Evolutionary conservation across 768 basidiomycete genomes (phyloP).

Genomic region (Collybiopsis luxurians): DNA sequence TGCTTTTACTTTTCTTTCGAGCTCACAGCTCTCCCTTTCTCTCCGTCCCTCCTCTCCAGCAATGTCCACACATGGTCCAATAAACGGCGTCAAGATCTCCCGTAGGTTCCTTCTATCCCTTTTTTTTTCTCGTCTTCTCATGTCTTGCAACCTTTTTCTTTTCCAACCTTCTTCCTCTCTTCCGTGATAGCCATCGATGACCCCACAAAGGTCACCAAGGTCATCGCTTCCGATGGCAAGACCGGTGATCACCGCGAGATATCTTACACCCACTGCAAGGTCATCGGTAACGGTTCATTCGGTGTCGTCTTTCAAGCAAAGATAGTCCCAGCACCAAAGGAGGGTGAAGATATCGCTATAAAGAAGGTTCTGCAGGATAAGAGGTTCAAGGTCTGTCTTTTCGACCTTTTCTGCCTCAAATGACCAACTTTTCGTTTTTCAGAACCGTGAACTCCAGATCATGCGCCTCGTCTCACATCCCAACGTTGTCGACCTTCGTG

Average conservation of each 20-base stretch:
- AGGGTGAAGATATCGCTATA: constrained; percentile 91
- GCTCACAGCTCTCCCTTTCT: neutral
- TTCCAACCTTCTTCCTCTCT: constrained; percentile 25
- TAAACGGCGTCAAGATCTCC: constrained; percentile 86
- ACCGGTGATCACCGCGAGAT: constrained; percentile 83
- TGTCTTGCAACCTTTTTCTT: constrained; percentile 12
- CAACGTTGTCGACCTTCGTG: constrained; percentile 95
- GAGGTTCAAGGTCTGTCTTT: constrained; percentile 91
- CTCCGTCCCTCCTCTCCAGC: constrained; percentile 14
- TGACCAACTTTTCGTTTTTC: constrained; percentile 9
- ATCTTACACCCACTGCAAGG: constrained; percentile 95
- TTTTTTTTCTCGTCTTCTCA: constrained; percentile 9
- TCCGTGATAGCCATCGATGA: constrained; percentile 77
- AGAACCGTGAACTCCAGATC: constrained; percentile 99
- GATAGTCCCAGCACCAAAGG: constrained; percentile 64
- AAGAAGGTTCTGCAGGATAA: constrained; percentile 99
- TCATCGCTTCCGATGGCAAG: constrained; percentile 94
- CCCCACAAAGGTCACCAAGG: constrained; percentile 94
- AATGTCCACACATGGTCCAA: constrained; percentile 78
- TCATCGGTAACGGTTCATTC: constrained; percentile 98
- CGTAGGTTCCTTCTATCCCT: constrained; percentile 48
- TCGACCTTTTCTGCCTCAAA: constrained; percentile 4
- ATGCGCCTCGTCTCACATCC: constrained; percentile 97
- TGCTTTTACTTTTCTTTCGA: too few species aligned
- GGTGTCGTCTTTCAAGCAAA: constrained; percentile 98